These are phyloP conservation scores for Selaginella tamariscina DNA, from an alignment of 75 land plant species.

Conservation along the genomic window DNA sequence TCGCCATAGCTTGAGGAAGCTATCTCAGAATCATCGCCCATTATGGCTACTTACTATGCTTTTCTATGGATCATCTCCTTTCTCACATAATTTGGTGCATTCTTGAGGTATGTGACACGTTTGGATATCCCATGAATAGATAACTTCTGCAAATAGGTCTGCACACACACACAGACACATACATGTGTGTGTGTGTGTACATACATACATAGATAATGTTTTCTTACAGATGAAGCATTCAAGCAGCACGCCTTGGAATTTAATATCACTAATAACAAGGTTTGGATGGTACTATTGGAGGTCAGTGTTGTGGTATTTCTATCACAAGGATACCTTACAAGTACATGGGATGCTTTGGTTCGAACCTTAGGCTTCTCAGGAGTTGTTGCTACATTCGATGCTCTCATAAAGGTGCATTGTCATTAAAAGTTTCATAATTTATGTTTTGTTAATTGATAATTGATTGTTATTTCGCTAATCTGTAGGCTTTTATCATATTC, in stretches of 20 bases:
- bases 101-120: conserved; percentile 48
- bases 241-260: conserved; percentile 45
- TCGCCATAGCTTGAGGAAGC: conserved; percentile 45
- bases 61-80: conserved; percentile 61
- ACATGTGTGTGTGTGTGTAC: no score
- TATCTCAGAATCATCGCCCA: conserved; percentile 45
- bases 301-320: conserved; percentile 67
- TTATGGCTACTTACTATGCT: conserved; percentile 68
- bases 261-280: conserved; percentile 58
- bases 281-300: conserved; percentile 73
- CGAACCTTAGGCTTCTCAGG: conserved; percentile 61
- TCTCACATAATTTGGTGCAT: conserved; percentile 72
- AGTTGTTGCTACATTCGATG: conserved; percentile 50
- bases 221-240: conserved; percentile 19
- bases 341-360: conserved; percentile 60
- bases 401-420: conserved; percentile 50
- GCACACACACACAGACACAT: no score
- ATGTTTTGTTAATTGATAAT: no score
- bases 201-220: background rate
- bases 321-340: conserved; percentile 65
- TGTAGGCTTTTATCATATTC: conserved; percentile 58
- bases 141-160: no score
- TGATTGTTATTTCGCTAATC: no score
- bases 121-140: no score
- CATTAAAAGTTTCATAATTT: background rate